Evolutionary conservation across 176 grass and related monocot species (phyloP).

Genomic region (Oryza brachyantha): DNA sequence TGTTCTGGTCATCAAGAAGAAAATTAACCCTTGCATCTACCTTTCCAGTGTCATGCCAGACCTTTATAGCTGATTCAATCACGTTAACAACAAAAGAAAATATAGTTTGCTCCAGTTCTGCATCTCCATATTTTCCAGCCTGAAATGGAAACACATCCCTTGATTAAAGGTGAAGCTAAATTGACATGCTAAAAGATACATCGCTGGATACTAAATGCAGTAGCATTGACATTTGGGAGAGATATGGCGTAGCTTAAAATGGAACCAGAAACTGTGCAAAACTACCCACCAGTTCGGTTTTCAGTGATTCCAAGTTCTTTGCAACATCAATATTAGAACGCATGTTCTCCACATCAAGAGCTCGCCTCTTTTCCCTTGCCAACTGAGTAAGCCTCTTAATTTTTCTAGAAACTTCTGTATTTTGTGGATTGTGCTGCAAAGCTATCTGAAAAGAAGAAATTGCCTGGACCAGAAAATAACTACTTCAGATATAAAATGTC

Average conservation of each 20-base stretch:
- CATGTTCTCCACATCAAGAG: conserved; percentile 65
- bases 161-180: too few species aligned
- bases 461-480: conserved; percentile 47
- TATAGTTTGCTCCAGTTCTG: conserved; percentile 38
- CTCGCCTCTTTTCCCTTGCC: conserved; percentile 78
- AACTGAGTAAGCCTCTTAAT: conserved; percentile 83
- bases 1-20: conserved; percentile 85
- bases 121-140: conserved; percentile 60
- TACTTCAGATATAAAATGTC: conserved; percentile 2
- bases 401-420: conserved; percentile 78
- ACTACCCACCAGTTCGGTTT: conserved; percentile 87
- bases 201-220: not conserved
- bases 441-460: conserved; percentile 76
- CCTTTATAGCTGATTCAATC: conserved; percentile 72
- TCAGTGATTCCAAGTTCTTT: conserved; percentile 67
- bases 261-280: not conserved
- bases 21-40: conserved; percentile 72
- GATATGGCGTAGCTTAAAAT: not conserved
- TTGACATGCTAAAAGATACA: too few species aligned
- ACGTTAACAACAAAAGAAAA: conserved; percentile 71
- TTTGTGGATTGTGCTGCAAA: conserved; percentile 90
- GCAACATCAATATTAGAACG: conserved; percentile 64
- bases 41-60: conserved; percentile 80
- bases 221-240: not conserved
- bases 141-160: too few species aligned